Conservation (phyloP, 108 stramenopile genomes). For the Thalassiosira profunda region DNA sequence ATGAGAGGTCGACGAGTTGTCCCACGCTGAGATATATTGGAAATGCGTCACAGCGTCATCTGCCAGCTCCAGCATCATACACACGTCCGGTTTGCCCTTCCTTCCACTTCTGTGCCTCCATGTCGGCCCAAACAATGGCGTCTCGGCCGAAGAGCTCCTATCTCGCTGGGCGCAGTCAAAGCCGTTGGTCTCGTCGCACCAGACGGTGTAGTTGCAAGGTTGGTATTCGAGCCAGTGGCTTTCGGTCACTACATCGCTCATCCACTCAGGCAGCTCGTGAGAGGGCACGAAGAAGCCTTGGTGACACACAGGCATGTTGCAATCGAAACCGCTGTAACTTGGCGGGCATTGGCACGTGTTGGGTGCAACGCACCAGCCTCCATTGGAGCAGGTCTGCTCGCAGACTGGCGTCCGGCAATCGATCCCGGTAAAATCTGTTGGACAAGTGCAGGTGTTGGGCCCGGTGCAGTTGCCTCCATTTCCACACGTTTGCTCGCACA, state of each 20-base stretch:
- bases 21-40: slow-evolving; percentile 57
- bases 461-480: slow-evolving; percentile 91
- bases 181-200: slow-evolving; percentile 83
- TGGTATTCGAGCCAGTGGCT: slow-evolving; percentile 57
- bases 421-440: slow-evolving; percentile 67
- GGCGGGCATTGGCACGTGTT: slow-evolving; percentile 86
- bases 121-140: slow-evolving; percentile 35
- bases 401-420: slow-evolving; percentile 87
- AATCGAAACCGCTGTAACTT: slow-evolving; percentile 78
- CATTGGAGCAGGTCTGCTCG: slow-evolving; percentile 68
- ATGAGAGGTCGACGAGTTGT: slow-evolving; percentile 46
- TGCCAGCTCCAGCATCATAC: slow-evolving; percentile 71
- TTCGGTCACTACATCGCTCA: neutral
- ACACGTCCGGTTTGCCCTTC: slow-evolving; percentile 35
- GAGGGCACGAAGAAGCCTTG: slow-evolving; percentile 78
- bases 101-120: slow-evolving; percentile 54
- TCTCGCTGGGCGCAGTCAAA: slow-evolving; percentile 78
- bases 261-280: slow-evolving; percentile 21
- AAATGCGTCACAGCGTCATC: slow-evolving; percentile 54
- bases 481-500: slow-evolving; percentile 90
- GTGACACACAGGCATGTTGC: slow-evolving; percentile 79
- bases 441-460: slow-evolving; percentile 78
- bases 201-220: slow-evolving; percentile 66
- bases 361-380: slow-evolving; percentile 82
- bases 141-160: neutral